Evolutionary conservation across 116 monocot genomes (phyloP), one percentile per base, ranked within the genome.

Genomic region (Posidonia oceanica): DNA sequence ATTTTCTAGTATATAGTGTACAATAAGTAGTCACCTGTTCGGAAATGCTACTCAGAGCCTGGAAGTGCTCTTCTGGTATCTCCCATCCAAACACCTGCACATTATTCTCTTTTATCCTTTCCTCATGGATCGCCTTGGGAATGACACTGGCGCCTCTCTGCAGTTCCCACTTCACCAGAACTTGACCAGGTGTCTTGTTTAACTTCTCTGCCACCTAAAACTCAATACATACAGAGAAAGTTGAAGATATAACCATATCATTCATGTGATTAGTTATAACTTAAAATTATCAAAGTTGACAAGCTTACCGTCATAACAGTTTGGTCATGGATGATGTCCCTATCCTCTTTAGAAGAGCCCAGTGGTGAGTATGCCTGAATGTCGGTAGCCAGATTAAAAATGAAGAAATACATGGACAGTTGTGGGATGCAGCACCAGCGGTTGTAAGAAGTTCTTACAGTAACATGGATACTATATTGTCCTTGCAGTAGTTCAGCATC

Each of bases 71-170:
- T 44, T 70, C 55, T 21, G 70, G 70, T 16, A 70, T 54, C 38
- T 55, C 64, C 89, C 85, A 89, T 8, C 82, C 80, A 66, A 89
- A 83, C 0, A 89, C 72, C 14, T 83, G 78, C 7, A 85, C 69
- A n/a, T n/a, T n/a, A 39, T 89, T 85, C 76, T 83, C 89, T 20
- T 70, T 72, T 11, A 85, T 89, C 48, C 89, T 78, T 3, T 80
- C 78, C 0, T 61, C 67, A 10, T 83, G 55, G 11, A 71, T 76
- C 4, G 81, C 78, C 17, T 85, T 89, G 3, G 85, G 85, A 14
- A 88, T 83, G 16, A 72, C 80, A 61, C 88, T 88, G 10, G 83
- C 80, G 14, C 85, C 89, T 39, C 83, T 76, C 48, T 70, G 69
- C 12, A 70, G 16, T 39, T 15, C 70, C 70, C 70, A 70, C 38